Percentiles rank a stretch among this genome's conserved stretches.
Evolutionary conservation across 169 alveolate species (phyloP).

Genomic region (Plasmodium knowlesi): DNA sequence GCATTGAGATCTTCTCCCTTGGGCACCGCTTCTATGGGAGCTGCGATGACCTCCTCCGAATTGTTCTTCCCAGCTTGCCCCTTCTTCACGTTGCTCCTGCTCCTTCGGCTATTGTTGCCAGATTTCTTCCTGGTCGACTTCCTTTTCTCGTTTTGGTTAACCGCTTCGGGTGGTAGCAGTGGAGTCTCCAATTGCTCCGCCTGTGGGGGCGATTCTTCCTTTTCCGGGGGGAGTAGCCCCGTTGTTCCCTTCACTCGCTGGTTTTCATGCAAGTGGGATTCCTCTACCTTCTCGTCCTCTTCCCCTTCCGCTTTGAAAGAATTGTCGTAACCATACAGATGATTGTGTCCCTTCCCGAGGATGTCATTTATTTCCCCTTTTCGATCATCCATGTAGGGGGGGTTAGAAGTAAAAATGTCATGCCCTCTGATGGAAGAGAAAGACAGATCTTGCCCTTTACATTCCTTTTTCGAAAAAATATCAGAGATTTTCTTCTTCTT

Average conservation of each 20-base stretch:
- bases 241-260: neutral
- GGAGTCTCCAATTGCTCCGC: neutral
- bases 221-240: neutral
- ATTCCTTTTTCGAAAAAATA: constrained; percentile 13
- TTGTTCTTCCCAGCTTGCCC: neutral
- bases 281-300: neutral
- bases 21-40: neutral
- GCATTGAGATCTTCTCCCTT: neutral
- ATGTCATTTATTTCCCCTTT: neutral
- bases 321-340: neutral
- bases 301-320: neutral
- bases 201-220: neutral
- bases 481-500: constrained; percentile 44
- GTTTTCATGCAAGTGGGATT: neutral
- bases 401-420: neutral
- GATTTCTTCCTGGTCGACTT: neutral
- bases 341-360: neutral
- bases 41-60: neutral
- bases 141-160: neutral
- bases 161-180: neutral
- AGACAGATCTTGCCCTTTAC: neutral
- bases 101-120: neutral
- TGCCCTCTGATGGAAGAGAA: neutral
- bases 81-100: neutral
- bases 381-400: neutral